A percentile compares a stretch with the other conserved stretches of the same genome.
These are phyloP conservation scores for Tuctoria greenei DNA, from an alignment of 176 grass and related monocot genomes.

Conservation along the genomic window DNA sequence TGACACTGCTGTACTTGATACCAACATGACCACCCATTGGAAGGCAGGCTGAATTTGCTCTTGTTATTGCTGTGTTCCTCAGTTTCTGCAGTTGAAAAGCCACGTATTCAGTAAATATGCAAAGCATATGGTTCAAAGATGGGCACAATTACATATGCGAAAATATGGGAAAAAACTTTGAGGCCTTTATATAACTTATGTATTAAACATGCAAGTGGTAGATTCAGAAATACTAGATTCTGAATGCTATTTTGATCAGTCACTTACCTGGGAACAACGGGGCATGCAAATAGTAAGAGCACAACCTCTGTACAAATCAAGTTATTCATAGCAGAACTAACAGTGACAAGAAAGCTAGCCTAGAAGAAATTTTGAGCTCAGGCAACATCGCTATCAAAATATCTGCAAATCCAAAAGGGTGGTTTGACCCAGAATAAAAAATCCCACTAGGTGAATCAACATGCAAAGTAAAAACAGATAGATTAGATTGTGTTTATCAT, in stretches of 20 bases:
- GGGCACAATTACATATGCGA: not conserved
- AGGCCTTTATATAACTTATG: not conserved
- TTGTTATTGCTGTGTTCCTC: constrained; percentile 40
- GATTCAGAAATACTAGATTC: constrained; percentile 17
- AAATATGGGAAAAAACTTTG: not conserved
- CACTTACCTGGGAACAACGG: not conserved
- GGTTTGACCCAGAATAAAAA: not conserved
- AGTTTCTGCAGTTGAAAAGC: constrained; percentile 43
- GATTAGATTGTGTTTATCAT: not conserved
- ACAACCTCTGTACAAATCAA: not conserved
- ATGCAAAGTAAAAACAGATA: not conserved
- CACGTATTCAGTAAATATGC: not conserved
- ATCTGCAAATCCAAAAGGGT: not conserved
- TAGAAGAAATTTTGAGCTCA: not conserved
- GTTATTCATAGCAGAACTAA: not conserved
- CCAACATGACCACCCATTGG: constrained; percentile 39
- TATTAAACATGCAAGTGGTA: not conserved
- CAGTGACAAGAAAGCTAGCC: not conserved
- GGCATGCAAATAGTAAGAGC: not conserved
- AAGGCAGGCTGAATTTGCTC: constrained; percentile 35
- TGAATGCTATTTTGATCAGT: not conserved
- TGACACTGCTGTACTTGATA: constrained; percentile 29
- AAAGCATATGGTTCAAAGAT: constrained; percentile 4
- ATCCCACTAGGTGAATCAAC: not conserved
- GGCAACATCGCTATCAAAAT: not conserved